A percentile compares a stretch with the other conserved stretches of the same genome.
Conservation (phyloP, 768 basidiomycete species). For the Suillus clintonianus region DNA sequence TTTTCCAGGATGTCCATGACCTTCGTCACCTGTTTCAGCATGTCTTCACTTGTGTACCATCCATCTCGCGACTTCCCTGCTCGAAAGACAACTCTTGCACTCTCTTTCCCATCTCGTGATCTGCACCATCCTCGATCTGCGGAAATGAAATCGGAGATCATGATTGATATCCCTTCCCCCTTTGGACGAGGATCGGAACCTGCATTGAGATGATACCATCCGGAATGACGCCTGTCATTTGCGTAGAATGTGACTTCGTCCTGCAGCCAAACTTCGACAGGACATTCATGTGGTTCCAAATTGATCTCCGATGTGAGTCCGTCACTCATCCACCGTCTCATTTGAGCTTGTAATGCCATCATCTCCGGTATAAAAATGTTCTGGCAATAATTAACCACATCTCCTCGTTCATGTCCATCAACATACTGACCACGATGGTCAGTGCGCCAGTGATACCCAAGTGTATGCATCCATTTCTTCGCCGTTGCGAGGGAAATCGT, state of each 20-base stretch:
- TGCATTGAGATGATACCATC: constrained; percentile 13
- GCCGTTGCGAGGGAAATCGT: constrained; percentile 33
- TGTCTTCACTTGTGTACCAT: constrained; percentile 10
- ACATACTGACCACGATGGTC: constrained; percentile 26
- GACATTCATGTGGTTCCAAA: not conserved
- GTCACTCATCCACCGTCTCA: constrained; percentile 28
- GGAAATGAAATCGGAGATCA: constrained; percentile 39
- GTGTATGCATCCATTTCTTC: constrained; percentile 34
- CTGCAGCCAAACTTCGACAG: constrained; percentile 33
- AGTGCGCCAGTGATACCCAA: constrained; percentile 24
- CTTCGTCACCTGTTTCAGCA: constrained; percentile 25
- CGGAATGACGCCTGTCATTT: constrained; percentile 29
- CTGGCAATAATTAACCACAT: constrained; percentile 32
- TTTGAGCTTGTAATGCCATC: constrained; percentile 15
- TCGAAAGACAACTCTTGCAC: constrained; percentile 20
- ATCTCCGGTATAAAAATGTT: constrained; percentile 21
- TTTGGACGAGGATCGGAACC: constrained; percentile 27
- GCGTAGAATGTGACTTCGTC: constrained; percentile 44
- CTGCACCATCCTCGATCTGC: constrained; percentile 28
- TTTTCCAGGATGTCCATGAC: constrained; percentile 26
- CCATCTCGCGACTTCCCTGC: constrained; percentile 32
- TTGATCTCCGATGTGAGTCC: constrained; percentile 30
- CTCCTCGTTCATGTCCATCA: constrained; percentile 34
- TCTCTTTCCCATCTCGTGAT: constrained; percentile 17
- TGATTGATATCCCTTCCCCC: constrained; percentile 35